These are phyloP conservation scores for Gossypium davidsonii DNA, from an alignment of 441 rosid genomes.

Conservation along the genomic window DNA sequence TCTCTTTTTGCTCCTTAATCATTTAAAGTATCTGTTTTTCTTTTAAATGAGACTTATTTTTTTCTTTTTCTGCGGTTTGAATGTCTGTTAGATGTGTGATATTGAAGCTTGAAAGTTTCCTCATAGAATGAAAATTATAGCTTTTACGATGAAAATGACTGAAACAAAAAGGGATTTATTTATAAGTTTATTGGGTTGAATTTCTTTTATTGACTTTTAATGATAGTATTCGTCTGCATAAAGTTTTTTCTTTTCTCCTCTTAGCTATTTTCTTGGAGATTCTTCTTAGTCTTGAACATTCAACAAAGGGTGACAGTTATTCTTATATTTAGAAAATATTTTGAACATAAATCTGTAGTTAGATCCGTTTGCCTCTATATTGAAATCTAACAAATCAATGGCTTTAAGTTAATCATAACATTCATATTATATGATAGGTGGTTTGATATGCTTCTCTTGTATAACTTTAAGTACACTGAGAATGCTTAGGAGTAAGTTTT, in stretches of 20 bases:
- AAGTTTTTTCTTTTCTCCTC: not conserved
- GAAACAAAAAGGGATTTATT: not conserved
- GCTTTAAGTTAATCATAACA: not conserved
- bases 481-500: not conserved
- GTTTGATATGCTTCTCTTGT: not conserved
- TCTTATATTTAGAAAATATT: not conserved
- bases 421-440: not conserved
- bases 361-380: not conserved
- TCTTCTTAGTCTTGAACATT: not conserved
- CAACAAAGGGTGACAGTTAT: not conserved
- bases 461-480: not conserved
- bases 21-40: not conserved
- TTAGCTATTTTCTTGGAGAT: not conserved
- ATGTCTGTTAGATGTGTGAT: not conserved
- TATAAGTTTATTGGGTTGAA: not conserved
- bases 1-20: not conserved
- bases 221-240: not conserved
- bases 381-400: not conserved
- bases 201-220: not conserved
- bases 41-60: not conserved
- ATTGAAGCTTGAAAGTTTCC: not conserved
- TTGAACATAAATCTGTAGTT: too few relatives aligned
- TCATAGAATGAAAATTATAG: not conserved
- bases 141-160: slow-evolving; percentile 1
- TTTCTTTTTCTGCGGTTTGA: not conserved